Conservation (phyloP, 2,329 filamentous ascomycete species). For the Cercospora zeina region DNA sequence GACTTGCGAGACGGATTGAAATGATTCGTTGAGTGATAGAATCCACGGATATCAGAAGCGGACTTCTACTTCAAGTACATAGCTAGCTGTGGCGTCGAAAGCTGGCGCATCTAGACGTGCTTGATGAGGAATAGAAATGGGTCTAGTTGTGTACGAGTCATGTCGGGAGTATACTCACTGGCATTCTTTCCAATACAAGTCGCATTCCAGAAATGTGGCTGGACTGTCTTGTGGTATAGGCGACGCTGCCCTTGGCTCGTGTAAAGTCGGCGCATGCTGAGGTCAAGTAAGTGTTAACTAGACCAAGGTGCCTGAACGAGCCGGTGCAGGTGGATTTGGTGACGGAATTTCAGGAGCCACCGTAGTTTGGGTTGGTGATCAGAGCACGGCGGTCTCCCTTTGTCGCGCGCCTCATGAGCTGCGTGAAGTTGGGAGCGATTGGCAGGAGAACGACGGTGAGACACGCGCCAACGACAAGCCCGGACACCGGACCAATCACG, state of each 20-base stretch:
- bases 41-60: neutral
- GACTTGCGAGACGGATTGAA: neutral
- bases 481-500: neutral
- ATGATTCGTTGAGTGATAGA: neutral
- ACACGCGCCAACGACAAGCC: neutral
- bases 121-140: neutral
- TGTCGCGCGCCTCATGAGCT: neutral
- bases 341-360: neutral
- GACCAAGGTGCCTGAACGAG: too few species aligned
- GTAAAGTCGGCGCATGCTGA: too few species aligned
- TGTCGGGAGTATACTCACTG: neutral
- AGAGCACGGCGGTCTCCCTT: neutral
- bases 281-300: too few species aligned
- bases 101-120: neutral
- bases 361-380: neutral
- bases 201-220: conserved; percentile 1
- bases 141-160: neutral
- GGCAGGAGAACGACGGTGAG: neutral
- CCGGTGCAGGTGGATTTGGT: neutral
- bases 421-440: neutral
- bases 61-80: neutral
- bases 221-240: neutral
- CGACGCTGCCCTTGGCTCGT: too few species aligned
- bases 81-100: neutral
- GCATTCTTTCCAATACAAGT: neutral